These are phyloP conservation scores for Clitopilus passeckerianus DNA, from an alignment of 768 basidiomycete genomes.

Conservation along the genomic window DNA sequence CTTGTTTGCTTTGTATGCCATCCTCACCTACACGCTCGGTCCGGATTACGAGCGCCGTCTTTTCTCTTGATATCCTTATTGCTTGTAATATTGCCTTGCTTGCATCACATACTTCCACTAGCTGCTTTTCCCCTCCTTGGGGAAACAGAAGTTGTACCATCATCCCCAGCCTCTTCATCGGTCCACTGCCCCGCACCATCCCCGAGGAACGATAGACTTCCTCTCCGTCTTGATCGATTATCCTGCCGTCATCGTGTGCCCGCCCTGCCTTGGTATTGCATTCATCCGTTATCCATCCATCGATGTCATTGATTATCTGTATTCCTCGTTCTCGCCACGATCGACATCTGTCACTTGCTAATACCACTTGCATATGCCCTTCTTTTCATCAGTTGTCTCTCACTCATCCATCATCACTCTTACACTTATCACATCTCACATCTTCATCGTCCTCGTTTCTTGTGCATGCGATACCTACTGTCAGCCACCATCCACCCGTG, in stretches of 20 bases:
- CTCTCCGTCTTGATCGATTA: not conserved
- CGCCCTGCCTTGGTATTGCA: not conserved
- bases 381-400: not conserved
- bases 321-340: not conserved
- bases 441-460: not conserved
- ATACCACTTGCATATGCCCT: not conserved
- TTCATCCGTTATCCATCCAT: not conserved
- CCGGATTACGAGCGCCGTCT: not conserved
- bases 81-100: conserved; percentile 2
- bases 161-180: not conserved
- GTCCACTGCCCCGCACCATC: not conserved
- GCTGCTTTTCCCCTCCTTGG: not conserved
- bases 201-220: not conserved
- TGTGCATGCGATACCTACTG: not conserved
- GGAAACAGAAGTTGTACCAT: not conserved
- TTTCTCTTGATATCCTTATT: not conserved
- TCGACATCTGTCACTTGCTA: not conserved
- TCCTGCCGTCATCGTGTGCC: not conserved
- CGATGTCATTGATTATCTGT: not conserved
- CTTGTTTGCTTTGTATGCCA: not conserved
- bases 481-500: not conserved
- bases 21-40: not conserved
- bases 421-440: not conserved
- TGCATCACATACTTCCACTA: not conserved
- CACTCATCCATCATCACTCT: not conserved